phyloP scores from a whole-genome alignment of 2,329 filamentous ascomycete species.

The Dothideomycetes sp. region DNA sequence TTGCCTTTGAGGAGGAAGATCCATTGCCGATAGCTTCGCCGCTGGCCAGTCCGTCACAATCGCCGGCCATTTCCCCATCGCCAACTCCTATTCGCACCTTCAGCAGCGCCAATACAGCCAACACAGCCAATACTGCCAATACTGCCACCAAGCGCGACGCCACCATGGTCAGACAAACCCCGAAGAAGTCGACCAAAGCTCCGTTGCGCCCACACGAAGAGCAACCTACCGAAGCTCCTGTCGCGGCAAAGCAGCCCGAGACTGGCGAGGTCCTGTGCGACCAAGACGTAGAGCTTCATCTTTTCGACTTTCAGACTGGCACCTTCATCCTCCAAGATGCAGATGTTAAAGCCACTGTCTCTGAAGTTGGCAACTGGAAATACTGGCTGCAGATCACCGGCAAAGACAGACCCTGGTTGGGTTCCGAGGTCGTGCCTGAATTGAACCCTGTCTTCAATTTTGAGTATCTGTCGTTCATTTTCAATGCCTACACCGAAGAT shows the following conservation, averaged over 20 bases:
- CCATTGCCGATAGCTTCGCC: conserved; percentile 51
- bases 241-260: conserved; percentile 51
- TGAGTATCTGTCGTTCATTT: conserved; percentile 97
- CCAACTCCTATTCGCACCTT: conserved; percentile 7
- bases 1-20: conserved; percentile 60
- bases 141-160: conserved; percentile 12
- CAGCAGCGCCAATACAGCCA: conserved; percentile 2
- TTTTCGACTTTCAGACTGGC: conserved; percentile 82
- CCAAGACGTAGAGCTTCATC: conserved; percentile 74
- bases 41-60: conserved; percentile 34
- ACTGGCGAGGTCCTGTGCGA: conserved; percentile 62
- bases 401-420: conserved; percentile 70
- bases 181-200: conserved; percentile 15
- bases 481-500: conserved; percentile 88
- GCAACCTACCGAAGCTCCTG: conserved; percentile 47
- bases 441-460: conserved; percentile 99
- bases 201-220: conserved; percentile 23
- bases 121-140: conserved; percentile 8
- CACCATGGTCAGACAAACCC: conserved; percentile 19
- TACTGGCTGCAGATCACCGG: conserved; percentile 88
- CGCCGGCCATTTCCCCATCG: conserved; percentile 23
- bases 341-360: conserved; percentile 66
- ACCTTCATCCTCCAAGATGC: conserved; percentile 74
- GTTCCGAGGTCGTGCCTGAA: conserved; percentile 74
- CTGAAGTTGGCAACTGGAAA: conserved; percentile 80